A percentile compares a stretch with the other conserved stretches of the same genome.
These are phyloP conservation scores for Daldinia sp. DNA, from an alignment of 2,329 filamentous ascomycete species.

Conservation along the genomic window DNA sequence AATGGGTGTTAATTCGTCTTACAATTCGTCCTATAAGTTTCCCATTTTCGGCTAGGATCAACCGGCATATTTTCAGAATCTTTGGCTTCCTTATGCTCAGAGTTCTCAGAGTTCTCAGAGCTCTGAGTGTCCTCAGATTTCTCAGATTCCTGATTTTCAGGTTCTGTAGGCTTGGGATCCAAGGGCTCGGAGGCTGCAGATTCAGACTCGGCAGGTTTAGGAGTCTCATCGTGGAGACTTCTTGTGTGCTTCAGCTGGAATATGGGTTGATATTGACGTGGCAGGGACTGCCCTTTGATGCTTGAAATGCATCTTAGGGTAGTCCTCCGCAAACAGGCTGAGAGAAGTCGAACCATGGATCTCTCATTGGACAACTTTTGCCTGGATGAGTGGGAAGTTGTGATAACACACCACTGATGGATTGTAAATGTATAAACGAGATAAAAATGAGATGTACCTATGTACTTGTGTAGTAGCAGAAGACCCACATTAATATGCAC, in stretches of 20 bases:
- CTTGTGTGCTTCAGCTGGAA: slow-evolving; percentile 17
- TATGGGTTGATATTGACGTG: slow-evolving; percentile 10
- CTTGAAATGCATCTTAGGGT: slow-evolving; percentile 24
- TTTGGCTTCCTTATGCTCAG: background rate
- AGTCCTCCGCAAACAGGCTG: slow-evolving; percentile 10
- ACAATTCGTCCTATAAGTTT: slow-evolving; percentile 34
- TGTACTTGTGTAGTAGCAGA: background rate
- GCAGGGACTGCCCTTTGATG: slow-evolving; percentile 20
- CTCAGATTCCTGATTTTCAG: background rate
- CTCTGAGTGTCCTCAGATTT: background rate
- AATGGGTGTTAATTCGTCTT: slow-evolving; percentile 21
- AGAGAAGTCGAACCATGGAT: slow-evolving; percentile 31
- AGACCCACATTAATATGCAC: background rate
- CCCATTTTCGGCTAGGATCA: slow-evolving; percentile 11
- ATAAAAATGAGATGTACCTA: background rate
- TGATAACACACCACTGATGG: background rate
- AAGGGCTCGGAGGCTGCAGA: background rate
- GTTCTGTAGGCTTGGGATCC: background rate
- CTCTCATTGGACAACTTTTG: background rate
- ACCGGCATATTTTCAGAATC: background rate
- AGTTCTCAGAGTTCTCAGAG: no score
- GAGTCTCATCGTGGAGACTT: slow-evolving; percentile 19
- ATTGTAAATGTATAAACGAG: background rate
- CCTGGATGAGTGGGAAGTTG: background rate
- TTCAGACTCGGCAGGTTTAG: background rate